Evolutionary conservation across 2,329 filamentous ascomycete genomes (phyloP).

Genomic region (Aspergillus sp.): DNA sequence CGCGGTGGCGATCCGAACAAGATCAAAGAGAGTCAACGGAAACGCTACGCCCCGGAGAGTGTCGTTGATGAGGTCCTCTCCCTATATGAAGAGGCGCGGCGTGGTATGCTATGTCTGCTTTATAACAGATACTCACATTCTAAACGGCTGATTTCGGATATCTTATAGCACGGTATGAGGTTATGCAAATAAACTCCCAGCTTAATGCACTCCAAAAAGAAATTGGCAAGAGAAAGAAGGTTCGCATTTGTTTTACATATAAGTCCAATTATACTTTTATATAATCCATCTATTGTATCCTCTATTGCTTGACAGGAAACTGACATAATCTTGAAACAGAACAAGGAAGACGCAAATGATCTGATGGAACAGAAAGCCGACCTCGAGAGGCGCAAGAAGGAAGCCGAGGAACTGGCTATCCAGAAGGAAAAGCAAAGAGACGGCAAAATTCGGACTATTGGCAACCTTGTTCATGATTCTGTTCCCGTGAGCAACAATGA

Average conservation of each 20-base stretch:
- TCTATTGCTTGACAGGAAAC: not conserved
- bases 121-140: not conserved
- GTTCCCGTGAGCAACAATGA: conserved; percentile 83
- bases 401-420: conserved; percentile 69
- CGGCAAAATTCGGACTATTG: conserved; percentile 79
- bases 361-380: conserved; percentile 76
- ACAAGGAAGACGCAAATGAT: conserved; percentile 83
- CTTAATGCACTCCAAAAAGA: conserved; percentile 90
- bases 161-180: conserved; percentile 67
- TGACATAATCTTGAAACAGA: conserved; percentile 46
- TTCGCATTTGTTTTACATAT: conserved; percentile 28
- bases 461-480: conserved; percentile 87
- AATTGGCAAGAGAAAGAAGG: conserved; percentile 90
- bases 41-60: conserved; percentile 76
- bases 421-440: conserved; percentile 75
- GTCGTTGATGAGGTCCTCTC: conserved; percentile 88
- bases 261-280: too few species aligned
- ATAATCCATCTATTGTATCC: not conserved
- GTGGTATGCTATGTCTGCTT: conserved; percentile 53
- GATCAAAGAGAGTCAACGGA: conserved; percentile 88
- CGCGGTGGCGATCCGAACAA: conserved; percentile 87
- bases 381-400: conserved; percentile 80
- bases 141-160: conserved; percentile 4
- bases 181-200: conserved; percentile 76
- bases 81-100: conserved; percentile 81